Conservation (phyloP, 2,329 filamentous ascomycete genomes). For the Botrytis paeoniae region DNA sequence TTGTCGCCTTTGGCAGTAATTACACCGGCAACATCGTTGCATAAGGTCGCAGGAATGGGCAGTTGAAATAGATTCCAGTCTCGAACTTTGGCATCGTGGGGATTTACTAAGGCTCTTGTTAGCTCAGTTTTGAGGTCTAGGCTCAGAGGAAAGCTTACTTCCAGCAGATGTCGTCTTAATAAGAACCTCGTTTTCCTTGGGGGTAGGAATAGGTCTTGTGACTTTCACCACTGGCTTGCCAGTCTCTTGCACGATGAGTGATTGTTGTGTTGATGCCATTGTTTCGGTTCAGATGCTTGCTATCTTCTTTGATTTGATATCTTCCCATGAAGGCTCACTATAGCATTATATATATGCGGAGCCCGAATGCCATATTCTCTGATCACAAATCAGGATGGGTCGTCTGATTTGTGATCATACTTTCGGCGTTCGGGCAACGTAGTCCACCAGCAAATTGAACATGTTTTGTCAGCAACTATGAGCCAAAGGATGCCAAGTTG, state of each 20-base stretch:
- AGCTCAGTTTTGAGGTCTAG: accelerated
- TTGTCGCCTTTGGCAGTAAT: conserved; percentile 38
- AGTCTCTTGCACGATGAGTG: conserved; percentile 31
- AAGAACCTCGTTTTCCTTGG: conserved; percentile 38
- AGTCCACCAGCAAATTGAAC: neutral
- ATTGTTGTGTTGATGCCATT: conserved; percentile 30
- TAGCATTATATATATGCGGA: neutral
- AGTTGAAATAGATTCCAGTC: conserved; percentile 38
- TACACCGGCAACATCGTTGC: conserved; percentile 39
- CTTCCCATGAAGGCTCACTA: neutral
- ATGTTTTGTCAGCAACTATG: neutral
- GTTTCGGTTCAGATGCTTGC: neutral
- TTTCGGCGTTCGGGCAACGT: too few species aligned
- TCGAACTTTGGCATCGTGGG: conserved; percentile 19
- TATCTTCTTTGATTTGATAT: neutral
- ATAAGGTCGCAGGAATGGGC: conserved; percentile 37
- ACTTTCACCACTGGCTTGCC: conserved; percentile 31
- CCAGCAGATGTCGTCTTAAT: conserved; percentile 41
- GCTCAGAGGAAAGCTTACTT: neutral
- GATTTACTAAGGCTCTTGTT: neutral
- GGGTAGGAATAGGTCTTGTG: conserved; percentile 35
- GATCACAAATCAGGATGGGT: neutral
- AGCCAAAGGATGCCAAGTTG: neutral
- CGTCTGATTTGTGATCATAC: neutral
- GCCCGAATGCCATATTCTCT: neutral